phyloP scores from a whole-genome alignment of 2,329 filamentous ascomycete genomes.

The Fusarium sp. region DNA sequence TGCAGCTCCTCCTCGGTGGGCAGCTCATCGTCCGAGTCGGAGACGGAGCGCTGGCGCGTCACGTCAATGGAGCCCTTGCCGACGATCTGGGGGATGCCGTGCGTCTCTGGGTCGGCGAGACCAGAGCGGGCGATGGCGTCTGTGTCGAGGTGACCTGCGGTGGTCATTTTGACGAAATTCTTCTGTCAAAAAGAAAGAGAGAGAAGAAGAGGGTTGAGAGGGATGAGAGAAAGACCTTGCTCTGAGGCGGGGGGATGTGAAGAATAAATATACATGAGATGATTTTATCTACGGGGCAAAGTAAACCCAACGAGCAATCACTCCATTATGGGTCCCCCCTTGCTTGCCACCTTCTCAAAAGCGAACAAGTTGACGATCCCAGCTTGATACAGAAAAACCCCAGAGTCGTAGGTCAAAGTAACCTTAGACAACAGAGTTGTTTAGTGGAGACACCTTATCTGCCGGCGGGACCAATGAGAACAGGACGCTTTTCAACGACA shows the following conservation, averaged over 20 bases:
- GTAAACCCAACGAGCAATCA: neutral
- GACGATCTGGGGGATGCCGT: constrained; percentile 39
- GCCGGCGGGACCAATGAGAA: neutral
- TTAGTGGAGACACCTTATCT: constrained; percentile 29
- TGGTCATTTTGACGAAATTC: constrained; percentile 46
- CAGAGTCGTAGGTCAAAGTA: neutral
- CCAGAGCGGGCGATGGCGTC: constrained; percentile 50
- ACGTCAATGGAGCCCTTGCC: constrained; percentile 45
- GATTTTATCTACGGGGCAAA: neutral
- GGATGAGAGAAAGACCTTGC: neutral
- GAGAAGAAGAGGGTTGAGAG: neutral
- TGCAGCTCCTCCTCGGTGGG: constrained; percentile 70
- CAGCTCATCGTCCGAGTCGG: constrained; percentile 42
- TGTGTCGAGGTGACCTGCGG: constrained; percentile 47
- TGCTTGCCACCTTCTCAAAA: neutral
- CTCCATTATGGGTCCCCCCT: neutral
- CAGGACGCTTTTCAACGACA: neutral
- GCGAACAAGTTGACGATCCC: constrained; percentile 4
- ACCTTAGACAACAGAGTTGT: constrained; percentile 16
- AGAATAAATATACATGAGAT: constrained; percentile 22
- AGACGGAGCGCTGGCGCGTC: constrained; percentile 42
- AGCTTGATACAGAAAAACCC: constrained; percentile 7
- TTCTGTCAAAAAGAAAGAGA: neutral
- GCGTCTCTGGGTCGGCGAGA: constrained; percentile 45
- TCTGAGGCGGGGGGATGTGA: constrained; percentile 8